Conservation (phyloP, 2,329 filamentous ascomycete species). For the Phymatotrichopsis omnivora region DNA sequence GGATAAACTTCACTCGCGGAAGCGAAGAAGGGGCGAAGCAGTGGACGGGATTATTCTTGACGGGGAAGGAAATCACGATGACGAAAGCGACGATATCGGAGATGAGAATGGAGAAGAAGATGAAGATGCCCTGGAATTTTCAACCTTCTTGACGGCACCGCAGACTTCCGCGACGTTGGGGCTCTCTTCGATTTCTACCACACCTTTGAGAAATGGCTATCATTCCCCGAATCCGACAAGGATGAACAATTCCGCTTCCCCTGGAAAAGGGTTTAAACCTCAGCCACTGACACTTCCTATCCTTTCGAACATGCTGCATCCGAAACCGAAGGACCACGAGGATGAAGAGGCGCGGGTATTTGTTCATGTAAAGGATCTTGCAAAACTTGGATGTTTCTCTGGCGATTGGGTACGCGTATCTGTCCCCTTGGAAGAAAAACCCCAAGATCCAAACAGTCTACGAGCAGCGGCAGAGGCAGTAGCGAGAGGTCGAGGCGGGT, state of each 20-base stretch:
- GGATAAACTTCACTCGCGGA: conserved; percentile 36
- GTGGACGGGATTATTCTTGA: conserved; percentile 34
- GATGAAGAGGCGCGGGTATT: conserved; percentile 83
- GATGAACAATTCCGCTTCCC: background rate
- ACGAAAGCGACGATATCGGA: conserved; percentile 45
- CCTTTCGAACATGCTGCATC: conserved; percentile 69
- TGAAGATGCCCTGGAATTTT: conserved; percentile 47
- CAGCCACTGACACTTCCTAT: conserved; percentile 43
- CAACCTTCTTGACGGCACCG: conserved; percentile 32
- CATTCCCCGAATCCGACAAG: conserved; percentile 17
- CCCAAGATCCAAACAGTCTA: conserved; percentile 5
- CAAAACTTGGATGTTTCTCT: conserved; percentile 90
- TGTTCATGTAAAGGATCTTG: conserved; percentile 75
- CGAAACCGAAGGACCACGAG: conserved; percentile 63
- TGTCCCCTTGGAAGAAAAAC: conserved; percentile 27
- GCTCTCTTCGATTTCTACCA: conserved; percentile 19
- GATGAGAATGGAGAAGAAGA: conserved; percentile 35
- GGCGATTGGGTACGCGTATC: conserved; percentile 72
- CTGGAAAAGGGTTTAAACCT: conserved; percentile 24
- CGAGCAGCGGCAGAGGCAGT: conserved; percentile 22
- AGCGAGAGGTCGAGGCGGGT: conserved; percentile 15
- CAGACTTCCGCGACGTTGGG: conserved; percentile 13
- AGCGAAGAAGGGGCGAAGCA: conserved; percentile 47
- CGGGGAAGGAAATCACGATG: conserved; percentile 13
- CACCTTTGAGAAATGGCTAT: conserved; percentile 25